Evolutionary conservation across 208 protist genomes (phyloP), one percentile per base, ranked within the genome.

Genomic region (Acanthamoeba royreba): DNA sequence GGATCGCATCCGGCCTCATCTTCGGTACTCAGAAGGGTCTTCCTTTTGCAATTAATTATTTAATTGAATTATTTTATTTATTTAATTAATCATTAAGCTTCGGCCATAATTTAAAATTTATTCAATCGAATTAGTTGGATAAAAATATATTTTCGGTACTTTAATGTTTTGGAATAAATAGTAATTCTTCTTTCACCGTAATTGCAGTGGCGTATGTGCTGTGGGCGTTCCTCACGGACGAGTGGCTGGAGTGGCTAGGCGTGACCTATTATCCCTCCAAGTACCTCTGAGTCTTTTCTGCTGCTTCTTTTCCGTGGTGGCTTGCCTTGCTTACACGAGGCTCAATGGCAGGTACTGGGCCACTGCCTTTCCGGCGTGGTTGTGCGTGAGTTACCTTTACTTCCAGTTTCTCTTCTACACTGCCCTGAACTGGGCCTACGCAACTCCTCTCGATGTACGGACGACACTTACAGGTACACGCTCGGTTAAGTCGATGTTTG

Each of bases 131-230:
- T n/a, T n/a, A n/a, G n/a, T n/a, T n/a, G n/a, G n/a, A n/a, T n/a
- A n/a, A n/a, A n/a, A n/a, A n/a, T n/a, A n/a, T n/a, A n/a, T n/a
- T n/a, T n/a, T n/a, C n/a, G n/a, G n/a, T n/a, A n/a, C n/a, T n/a
- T n/a, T n/a, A n/a, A n/a, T n/a, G n/a, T n/a, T n/a, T n/a, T n/a
- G n/a, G n/a, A n/a, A n/a, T 19, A n/a, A n/a, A n/a, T n/a, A n/a
- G n/a, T n/a, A n/a, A n/a, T n/a, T n/a, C n/a, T n/a, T n/a, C n/a
- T n/a, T n/a, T n/a, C n/a, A n/a, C n/a, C n/a, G n/a, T n/a, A n/a
- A n/a, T n/a, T n/a, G n/a, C n/a, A 86, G 77, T 86, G 77, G 77
- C 77, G n/a, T 86, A 86, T n/a, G 46, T 86, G 77, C 17, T 86
- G 43, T 86, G 77, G 77, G 77, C 77, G 4, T 86, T 58, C 46